Conservation (phyloP, 2,329 filamentous ascomycete genomes). For the Bipolaris oryzae region DNA sequence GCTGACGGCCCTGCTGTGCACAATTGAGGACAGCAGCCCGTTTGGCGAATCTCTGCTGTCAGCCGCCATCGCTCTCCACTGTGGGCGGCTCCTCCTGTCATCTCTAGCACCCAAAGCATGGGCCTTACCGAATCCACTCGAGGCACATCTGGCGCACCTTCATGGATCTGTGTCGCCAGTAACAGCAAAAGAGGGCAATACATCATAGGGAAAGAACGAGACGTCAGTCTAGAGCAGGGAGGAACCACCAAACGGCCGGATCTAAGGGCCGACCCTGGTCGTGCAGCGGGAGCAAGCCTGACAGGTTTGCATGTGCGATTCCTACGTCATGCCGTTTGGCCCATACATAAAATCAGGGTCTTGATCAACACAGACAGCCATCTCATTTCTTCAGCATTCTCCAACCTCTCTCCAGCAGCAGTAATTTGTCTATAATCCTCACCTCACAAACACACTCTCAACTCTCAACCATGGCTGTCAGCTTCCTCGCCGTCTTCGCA, state of each 20-base stretch:
- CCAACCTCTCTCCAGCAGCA: slow-evolving; percentile 4
- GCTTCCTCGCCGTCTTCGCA: slow-evolving; percentile 41
- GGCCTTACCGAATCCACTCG: neutral
- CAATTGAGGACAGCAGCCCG: neutral
- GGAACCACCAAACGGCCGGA: slow-evolving; percentile 1
- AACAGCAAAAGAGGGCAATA: neutral
- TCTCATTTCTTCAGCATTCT: slow-evolving; percentile 11
- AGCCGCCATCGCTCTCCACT: neutral
- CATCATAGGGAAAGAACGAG: neutral
- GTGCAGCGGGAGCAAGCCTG: slow-evolving; percentile 14
- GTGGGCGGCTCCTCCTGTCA: slow-evolving; percentile 6
- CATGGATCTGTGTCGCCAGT: neutral
- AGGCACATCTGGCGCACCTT: neutral
- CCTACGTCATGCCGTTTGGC: slow-evolving; percentile 24
- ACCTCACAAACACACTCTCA: neutral
- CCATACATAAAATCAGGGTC: slow-evolving; percentile 20
- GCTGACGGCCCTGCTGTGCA: neutral
- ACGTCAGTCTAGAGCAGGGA: neutral
- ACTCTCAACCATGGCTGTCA: slow-evolving; percentile 32
- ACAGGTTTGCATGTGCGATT: slow-evolving; percentile 17
- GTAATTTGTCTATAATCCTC: slow-evolving; percentile 4
- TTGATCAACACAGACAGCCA: slow-evolving; percentile 9
- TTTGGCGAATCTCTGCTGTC: neutral
- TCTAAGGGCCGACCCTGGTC: slow-evolving; percentile 5
- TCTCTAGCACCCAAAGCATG: slow-evolving; percentile 1